These are phyloP conservation scores for Oleoguttula mirabilis DNA, from an alignment of 495 filamentous ascomycete genomes.

Conservation along the genomic window DNA sequence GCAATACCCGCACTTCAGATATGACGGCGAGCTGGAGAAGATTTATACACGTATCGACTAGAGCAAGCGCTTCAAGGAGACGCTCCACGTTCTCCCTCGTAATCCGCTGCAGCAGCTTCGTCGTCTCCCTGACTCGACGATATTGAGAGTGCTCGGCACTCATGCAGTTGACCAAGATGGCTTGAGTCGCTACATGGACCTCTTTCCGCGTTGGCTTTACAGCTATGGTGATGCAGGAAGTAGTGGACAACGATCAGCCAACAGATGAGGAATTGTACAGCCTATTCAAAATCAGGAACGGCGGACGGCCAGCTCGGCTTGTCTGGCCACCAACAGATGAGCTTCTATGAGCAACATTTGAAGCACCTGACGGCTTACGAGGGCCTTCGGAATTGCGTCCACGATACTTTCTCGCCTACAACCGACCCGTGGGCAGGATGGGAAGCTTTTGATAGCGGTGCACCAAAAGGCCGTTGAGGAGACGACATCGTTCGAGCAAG, in stretches of 20 bases:
- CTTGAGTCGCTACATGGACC: constrained; percentile 6
- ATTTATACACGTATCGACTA: too few species aligned
- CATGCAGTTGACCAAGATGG: constrained; percentile 9
- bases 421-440: neutral
- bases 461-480: too few species aligned
- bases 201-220: constrained; percentile 3
- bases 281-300: neutral
- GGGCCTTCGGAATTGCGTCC: neutral
- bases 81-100: too few species aligned
- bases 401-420: neutral
- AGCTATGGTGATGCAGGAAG: constrained; percentile 3
- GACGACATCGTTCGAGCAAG: too few species aligned
- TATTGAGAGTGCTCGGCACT: too few species aligned
- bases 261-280: constrained; percentile 1
- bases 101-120: too few species aligned
- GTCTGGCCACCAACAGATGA: neutral
- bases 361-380: neutral
- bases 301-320: neutral
- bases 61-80: too few species aligned
- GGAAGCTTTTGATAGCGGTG: too few species aligned
- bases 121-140: too few species aligned
- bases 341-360: neutral
- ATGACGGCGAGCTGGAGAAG: too few species aligned
- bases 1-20: too few species aligned
- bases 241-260: constrained; percentile 4